Conservation (phyloP, 2,329 filamentous ascomycete genomes). For the Cytospora schulzeri region DNA sequence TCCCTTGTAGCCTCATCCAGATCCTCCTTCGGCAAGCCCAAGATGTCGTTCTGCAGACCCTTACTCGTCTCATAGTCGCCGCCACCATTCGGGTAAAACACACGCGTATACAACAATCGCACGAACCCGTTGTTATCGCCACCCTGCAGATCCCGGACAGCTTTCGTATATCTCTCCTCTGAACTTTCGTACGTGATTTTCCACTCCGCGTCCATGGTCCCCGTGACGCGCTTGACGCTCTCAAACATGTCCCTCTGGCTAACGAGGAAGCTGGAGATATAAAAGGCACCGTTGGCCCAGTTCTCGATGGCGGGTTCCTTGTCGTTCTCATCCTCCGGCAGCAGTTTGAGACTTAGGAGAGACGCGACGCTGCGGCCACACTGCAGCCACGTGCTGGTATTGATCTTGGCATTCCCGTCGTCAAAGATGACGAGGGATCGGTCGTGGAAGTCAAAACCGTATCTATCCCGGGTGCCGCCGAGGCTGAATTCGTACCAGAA, state of each 20-base stretch:
- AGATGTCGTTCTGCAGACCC: conserved; percentile 50
- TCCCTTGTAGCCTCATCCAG: conserved; percentile 57
- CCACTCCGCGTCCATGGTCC: conserved; percentile 63
- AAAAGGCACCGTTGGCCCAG: conserved; percentile 48
- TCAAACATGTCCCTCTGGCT: conserved; percentile 68
- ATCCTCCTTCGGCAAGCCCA: conserved; percentile 61
- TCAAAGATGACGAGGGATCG: conserved; percentile 46
- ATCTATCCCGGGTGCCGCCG: conserved; percentile 32
- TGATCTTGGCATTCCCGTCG: conserved; percentile 58
- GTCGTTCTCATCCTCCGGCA: conserved; percentile 27
- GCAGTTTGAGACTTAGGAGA: conserved; percentile 48
- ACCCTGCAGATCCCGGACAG: conserved; percentile 44
- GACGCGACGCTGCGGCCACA: conserved; percentile 42
- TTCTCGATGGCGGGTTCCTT: conserved; percentile 23
- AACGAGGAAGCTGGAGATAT: conserved; percentile 58
- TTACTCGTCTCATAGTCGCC: conserved; percentile 45
- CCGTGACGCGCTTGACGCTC: conserved; percentile 59
- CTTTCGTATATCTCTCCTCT: conserved; percentile 51
- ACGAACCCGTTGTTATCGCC: conserved; percentile 49
- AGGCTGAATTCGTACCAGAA: conserved; percentile 59
- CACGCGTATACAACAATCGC: conserved; percentile 56
- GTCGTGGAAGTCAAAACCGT: conserved; percentile 34
- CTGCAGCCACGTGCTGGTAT: conserved; percentile 61
- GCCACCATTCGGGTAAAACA: conserved; percentile 51
- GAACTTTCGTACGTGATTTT: conserved; percentile 51